A percentile compares a stretch with the other conserved stretches of the same genome.
phyloP scores from a whole-genome alignment of 2,329 filamentous ascomycete species.

The Septoria linicola region DNA sequence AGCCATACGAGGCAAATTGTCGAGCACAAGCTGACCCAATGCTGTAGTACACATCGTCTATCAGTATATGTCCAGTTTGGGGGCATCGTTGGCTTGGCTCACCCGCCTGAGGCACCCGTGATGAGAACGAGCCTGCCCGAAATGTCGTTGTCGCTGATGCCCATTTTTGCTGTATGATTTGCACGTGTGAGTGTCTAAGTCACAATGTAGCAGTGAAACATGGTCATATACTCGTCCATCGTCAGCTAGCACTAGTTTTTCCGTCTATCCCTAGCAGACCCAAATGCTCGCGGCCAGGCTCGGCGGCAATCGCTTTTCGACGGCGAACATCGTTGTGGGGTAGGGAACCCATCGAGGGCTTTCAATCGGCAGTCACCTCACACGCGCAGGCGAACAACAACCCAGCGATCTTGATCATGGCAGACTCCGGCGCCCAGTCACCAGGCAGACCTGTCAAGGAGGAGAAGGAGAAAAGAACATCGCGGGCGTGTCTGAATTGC shows the following conservation, averaged over 20 bases:
- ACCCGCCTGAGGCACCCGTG: constrained; percentile 58
- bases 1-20: constrained; percentile 52
- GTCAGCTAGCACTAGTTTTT: too few species aligned
- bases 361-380: not conserved
- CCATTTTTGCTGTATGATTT: constrained; percentile 3
- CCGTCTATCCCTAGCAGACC: too few species aligned
- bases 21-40: constrained; percentile 59
- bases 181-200: not conserved
- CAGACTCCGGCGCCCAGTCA: constrained; percentile 7
- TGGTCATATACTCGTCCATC: not conserved
- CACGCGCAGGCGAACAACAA: not conserved
- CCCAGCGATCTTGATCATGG: not conserved
- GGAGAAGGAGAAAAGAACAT: constrained; percentile 27
- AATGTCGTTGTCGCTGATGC: constrained; percentile 39
- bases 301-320: not conserved
- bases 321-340: too few species aligned
- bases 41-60: constrained; percentile 37
- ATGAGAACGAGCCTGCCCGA: constrained; percentile 57
- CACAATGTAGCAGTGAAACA: not conserved
- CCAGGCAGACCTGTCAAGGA: constrained; percentile 14
- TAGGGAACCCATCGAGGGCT: not conserved
- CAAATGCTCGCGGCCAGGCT: not conserved
- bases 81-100: not conserved
- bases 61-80: not conserved
- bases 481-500: constrained; percentile 49